Percentiles rank a stretch among this genome's conserved stretches.
Conservation (phyloP, 345 rosid species). For the Citrus medica region DNA sequence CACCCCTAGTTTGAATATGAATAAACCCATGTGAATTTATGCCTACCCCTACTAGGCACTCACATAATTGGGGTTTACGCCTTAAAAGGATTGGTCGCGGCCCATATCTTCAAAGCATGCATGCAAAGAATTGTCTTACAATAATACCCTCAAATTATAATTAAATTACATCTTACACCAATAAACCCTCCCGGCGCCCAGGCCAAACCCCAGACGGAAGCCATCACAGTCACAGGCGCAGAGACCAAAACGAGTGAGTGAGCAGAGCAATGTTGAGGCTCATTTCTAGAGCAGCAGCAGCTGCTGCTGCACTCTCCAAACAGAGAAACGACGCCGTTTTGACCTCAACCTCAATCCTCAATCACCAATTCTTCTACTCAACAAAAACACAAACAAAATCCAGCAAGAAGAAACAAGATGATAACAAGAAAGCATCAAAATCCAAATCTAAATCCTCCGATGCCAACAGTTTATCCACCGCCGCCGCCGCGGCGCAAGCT, state of each 20-base stretch:
- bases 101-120: no score
- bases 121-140: background rate
- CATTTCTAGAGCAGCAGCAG: slow-evolving; percentile 13
- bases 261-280: slow-evolving; percentile 15
- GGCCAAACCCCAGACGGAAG: background rate
- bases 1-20: no score
- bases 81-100: no score
- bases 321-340: background rate
- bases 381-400: background rate
- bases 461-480: slow-evolving; percentile 4
- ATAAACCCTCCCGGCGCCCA: background rate
- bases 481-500: slow-evolving; percentile 30
- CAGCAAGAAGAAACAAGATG: background rate
- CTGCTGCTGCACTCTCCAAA: slow-evolving; percentile 6
- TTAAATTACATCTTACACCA: background rate
- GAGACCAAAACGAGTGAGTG: no score
- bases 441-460: slow-evolving; percentile 28
- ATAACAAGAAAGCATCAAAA: slow-evolving; percentile 29
- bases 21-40: no score
- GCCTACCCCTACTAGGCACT: no score
- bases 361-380: background rate
- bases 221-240: no score
- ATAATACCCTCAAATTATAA: background rate
- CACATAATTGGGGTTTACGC: no score
- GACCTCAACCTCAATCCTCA: background rate